These are phyloP conservation scores for Hamigera avellanea DNA, from an alignment of 495 filamentous ascomycete species.

Conservation along the genomic window DNA sequence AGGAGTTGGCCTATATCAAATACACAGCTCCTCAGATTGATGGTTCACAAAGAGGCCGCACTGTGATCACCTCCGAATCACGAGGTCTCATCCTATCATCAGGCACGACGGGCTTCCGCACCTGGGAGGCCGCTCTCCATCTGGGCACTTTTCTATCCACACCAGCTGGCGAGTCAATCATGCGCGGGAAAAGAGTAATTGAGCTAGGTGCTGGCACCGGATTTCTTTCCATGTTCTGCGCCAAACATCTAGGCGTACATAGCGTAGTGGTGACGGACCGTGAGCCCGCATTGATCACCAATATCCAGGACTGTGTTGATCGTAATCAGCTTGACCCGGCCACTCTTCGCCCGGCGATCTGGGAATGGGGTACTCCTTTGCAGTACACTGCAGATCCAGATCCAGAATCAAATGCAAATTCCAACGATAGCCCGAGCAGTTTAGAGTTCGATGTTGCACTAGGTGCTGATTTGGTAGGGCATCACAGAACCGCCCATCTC, in stretches of 20 bases:
- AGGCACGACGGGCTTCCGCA: slow-evolving; percentile 78
- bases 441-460: slow-evolving; percentile 34
- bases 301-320: slow-evolving; percentile 53
- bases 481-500: too few relatives aligned
- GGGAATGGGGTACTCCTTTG: slow-evolving; percentile 28
- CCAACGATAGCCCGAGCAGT: not conserved
- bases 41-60: slow-evolving; percentile 1
- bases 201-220: slow-evolving; percentile 88
- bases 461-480: slow-evolving; percentile 38
- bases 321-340: slow-evolving; percentile 49
- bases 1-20: slow-evolving; percentile 64
- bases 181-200: slow-evolving; percentile 53
- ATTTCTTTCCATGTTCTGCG: slow-evolving; percentile 71
- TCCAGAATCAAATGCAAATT: not conserved
- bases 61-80: slow-evolving; percentile 46
- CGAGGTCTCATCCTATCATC: slow-evolving; percentile 58
- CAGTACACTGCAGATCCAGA: slow-evolving; percentile 5
- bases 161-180: slow-evolving; percentile 21
- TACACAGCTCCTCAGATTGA: slow-evolving; percentile 43
- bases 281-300: slow-evolving; percentile 57
- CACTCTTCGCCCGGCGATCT: slow-evolving; percentile 25
- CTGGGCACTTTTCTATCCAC: slow-evolving; percentile 61
- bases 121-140: slow-evolving; percentile 90
- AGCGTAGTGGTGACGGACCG: slow-evolving; percentile 71
- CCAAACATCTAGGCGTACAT: slow-evolving; percentile 53